These are phyloP conservation scores for Ganoderma lingzhi DNA, from an alignment of 1,284 basidiomycete species.

Conservation along the genomic window DNA sequence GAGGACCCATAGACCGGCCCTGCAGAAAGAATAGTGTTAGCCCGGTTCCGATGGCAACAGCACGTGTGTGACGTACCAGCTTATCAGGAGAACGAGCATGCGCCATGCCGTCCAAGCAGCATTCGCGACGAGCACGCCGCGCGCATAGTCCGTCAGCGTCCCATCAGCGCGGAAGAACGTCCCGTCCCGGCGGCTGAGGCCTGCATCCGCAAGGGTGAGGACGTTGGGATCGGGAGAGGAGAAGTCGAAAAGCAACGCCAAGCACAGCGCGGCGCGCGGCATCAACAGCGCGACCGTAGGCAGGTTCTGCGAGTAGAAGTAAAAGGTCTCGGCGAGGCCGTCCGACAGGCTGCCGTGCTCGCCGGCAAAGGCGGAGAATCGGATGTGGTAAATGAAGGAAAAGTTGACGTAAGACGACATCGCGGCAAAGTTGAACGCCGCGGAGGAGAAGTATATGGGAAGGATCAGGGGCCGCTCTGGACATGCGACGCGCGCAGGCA, in stretches of 20 bases:
- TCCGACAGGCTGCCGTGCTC: constrained; percentile 64
- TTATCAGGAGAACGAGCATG: constrained; percentile 65
- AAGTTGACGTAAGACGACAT: constrained; percentile 85
- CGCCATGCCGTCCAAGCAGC: constrained; percentile 81
- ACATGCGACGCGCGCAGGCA: constrained; percentile 13
- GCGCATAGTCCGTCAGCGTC: constrained; percentile 74
- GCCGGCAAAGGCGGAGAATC: constrained; percentile 67
- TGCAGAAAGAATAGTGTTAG: constrained; percentile 37
- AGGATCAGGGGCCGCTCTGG: constrained; percentile 78
- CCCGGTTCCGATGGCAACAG: neutral
- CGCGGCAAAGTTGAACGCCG: constrained; percentile 75
- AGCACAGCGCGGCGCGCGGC: constrained; percentile 78
- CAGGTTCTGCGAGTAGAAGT: constrained; percentile 81
- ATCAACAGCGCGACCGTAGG: constrained; percentile 79
- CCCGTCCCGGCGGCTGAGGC: constrained; percentile 62
- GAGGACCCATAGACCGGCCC: constrained; percentile 78
- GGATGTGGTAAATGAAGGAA: constrained; percentile 82
- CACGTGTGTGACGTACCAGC: constrained; percentile 60
- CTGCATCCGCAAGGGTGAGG: constrained; percentile 56
- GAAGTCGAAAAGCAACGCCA: constrained; percentile 76
- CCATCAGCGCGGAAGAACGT: constrained; percentile 79
- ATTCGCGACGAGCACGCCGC: constrained; percentile 78
- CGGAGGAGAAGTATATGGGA: constrained; percentile 83
- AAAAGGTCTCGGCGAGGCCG: constrained; percentile 80
- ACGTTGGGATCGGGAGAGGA: constrained; percentile 57